Evolutionary conservation across 169 alveolate species (phyloP).

Genomic region (Plasmodium cynomolgi): DNA sequence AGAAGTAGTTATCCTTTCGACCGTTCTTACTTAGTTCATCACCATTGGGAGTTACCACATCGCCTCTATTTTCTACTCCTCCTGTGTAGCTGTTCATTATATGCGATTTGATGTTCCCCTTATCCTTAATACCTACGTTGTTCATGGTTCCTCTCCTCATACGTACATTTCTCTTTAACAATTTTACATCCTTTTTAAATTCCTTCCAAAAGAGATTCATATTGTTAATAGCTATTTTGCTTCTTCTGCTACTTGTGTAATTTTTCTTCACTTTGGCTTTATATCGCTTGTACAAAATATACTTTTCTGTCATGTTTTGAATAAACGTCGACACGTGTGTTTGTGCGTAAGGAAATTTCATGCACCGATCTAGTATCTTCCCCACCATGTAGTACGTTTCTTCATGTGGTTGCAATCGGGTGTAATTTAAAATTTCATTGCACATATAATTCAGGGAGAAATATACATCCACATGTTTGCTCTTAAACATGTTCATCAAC

Average conservation of each 20-base stretch:
- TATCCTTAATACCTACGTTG: background rate
- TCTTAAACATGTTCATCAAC: conserved; percentile 28
- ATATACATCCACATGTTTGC: conserved; percentile 24
- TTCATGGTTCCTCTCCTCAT: background rate
- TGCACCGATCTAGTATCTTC: conserved; percentile 34
- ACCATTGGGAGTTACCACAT: background rate
- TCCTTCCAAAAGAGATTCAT: conserved; percentile 71
- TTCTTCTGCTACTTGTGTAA: conserved; percentile 5
- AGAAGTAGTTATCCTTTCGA: background rate
- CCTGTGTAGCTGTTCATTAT: background rate
- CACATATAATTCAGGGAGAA: conserved; percentile 37
- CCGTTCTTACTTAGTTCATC: background rate
- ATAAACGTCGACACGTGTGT: conserved; percentile 21
- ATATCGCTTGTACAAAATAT: conserved; percentile 54
- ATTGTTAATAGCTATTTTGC: background rate
- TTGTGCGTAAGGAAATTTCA: conserved; percentile 21
- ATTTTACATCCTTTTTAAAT: conserved; percentile 48
- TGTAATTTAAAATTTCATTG: conserved; percentile 63
- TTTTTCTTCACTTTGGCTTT: conserved; percentile 30
- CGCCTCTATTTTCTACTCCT: background rate
- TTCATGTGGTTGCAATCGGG: conserved; percentile 43
- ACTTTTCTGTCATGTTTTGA: conserved; percentile 18
- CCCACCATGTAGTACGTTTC: conserved; percentile 29
- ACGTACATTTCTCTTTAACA: conserved; percentile 18
- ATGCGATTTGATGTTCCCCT: background rate